Evolutionary conservation across 2,329 filamentous ascomycete species (phyloP), one percentile per base, ranked within the genome.

Genomic region (Decorospora gaudefroyi): DNA sequence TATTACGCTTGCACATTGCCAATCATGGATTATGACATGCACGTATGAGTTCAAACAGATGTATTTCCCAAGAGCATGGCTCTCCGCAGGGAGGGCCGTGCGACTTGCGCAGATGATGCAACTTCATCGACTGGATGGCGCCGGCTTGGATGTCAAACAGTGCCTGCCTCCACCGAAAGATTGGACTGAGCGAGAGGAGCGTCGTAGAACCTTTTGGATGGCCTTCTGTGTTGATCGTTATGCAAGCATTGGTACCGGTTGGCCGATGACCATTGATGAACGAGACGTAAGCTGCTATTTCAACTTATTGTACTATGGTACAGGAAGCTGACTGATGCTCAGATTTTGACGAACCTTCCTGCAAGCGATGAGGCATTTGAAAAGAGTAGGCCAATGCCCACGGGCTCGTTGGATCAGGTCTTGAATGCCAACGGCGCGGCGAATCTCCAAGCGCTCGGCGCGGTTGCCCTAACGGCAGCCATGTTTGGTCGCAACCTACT

Each of bases 11-110:
- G 85, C 86, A 11, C 89, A 96, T 69, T 88, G 86, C 36, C 93
- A 99, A 68, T 83, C 88, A 1, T 95, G 95, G 79, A 77, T 84
- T 17, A 75, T 97, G 13, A 78, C 95, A 33, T 82, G 85, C 4
- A 84, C 81, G 0, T 96, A 95, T 61, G 93, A 99, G 69, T 97
- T 96, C 76, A 96, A 92, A 73, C 87, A 88, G 80, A 96, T 97
- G 88, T 95, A 90, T 69, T 97, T 97, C 59, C 92, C 93, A 1
- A 79, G 93, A 55, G 93, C 93, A 1, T 97, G 93, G 93, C 83
- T 96, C 74, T 96, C 88, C 57, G 86, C 88, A 2, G 93, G 92
- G 15, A 80, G 88, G 49, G 87, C 87, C 4, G 82, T 86, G n/a
- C 82, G 92, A 36, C 72, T 97, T 40, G 82, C 83, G 36, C 86